These are phyloP conservation scores for Ceratobasidium sp. DNA, from an alignment of 1,284 basidiomycete genomes.

Conservation along the genomic window DNA sequence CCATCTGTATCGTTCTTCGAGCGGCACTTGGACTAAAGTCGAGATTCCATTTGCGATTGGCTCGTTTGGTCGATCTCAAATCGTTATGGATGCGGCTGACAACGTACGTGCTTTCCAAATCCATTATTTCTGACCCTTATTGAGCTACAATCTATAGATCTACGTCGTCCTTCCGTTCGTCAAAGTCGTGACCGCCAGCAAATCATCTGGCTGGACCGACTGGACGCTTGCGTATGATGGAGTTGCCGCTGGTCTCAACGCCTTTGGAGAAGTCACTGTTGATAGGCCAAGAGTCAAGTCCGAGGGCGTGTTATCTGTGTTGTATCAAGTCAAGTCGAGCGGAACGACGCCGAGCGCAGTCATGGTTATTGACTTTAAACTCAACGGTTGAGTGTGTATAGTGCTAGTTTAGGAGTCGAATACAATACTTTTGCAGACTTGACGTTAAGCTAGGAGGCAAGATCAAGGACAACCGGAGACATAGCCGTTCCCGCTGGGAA, in stretches of 20 bases:
- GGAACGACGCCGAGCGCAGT: slow-evolving; percentile 46
- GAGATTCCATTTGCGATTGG: slow-evolving; percentile 48
- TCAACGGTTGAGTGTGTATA: slow-evolving; percentile 26
- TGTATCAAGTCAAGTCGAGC: slow-evolving; percentile 47
- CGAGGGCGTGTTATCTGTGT: slow-evolving; percentile 45
- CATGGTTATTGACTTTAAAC: slow-evolving; percentile 45
- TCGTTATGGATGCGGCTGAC: slow-evolving; percentile 48
- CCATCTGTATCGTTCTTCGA: slow-evolving; percentile 48
- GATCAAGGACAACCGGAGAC: too few species aligned
- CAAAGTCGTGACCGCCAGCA: slow-evolving; percentile 46
- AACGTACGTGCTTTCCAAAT: too few species aligned
- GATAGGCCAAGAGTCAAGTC: slow-evolving; percentile 45
- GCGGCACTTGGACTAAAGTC: slow-evolving; percentile 47
- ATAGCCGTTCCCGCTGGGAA: too few species aligned
- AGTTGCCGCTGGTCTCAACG: slow-evolving; percentile 42
- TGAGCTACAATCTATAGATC: slow-evolving; percentile 20
- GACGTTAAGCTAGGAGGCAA: too few species aligned
- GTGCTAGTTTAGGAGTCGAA: neutral
- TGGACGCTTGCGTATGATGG: slow-evolving; percentile 49
- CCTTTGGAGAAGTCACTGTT: slow-evolving; percentile 49
- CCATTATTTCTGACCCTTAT: too few species aligned
- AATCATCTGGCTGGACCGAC: slow-evolving; percentile 48
- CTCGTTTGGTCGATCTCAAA: slow-evolving; percentile 47
- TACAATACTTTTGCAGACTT: neutral
- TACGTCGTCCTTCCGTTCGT: slow-evolving; percentile 49